phyloP scores from a whole-genome alignment of 257 asterid species.

The Nicotiana obtusifolia region DNA sequence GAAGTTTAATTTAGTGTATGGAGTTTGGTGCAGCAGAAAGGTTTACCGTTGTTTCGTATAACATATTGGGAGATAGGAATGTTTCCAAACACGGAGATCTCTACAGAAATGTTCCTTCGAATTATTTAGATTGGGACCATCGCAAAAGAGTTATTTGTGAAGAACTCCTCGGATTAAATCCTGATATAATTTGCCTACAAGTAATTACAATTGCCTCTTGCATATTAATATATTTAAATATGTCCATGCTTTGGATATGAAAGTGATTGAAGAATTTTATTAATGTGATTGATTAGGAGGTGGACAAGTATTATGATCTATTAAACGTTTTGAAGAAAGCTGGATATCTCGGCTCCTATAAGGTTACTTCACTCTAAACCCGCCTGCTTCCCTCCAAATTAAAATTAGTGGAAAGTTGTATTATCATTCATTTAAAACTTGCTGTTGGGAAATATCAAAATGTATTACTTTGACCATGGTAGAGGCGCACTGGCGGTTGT shows the following conservation, averaged over 20 bases:
- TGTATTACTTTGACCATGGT: background rate
- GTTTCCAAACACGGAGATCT: conserved; percentile 26
- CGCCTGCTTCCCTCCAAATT: background rate
- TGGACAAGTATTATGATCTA: conserved; percentile 33
- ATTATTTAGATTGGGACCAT: conserved; percentile 27
- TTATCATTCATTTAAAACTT: background rate
- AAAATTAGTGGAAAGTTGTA: background rate
- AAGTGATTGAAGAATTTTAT: background rate
- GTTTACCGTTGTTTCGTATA: conserved; percentile 27
- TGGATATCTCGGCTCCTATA: conserved; percentile 33
- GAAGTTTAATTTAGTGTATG: background rate
- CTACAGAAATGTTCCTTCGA: conserved; percentile 30
- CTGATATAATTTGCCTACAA: conserved; percentile 36
- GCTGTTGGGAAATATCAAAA: background rate
- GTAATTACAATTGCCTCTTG: conserved; percentile 6
- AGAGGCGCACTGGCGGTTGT: conserved; percentile 38
- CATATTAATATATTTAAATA: background rate
- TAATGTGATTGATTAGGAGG: conserved; percentile 27
- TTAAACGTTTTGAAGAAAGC: conserved; percentile 20
- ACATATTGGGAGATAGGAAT: conserved; percentile 35
- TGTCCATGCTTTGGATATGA: background rate
- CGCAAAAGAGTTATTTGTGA: conserved; percentile 26
- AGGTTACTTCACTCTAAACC: conserved; percentile 13
- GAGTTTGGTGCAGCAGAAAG: conserved; percentile 13
- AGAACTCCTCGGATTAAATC: conserved; percentile 23